Evolutionary conservation across 2,329 filamentous ascomycete genomes (phyloP).

Genomic region (Shiraia bambusicola): DNA sequence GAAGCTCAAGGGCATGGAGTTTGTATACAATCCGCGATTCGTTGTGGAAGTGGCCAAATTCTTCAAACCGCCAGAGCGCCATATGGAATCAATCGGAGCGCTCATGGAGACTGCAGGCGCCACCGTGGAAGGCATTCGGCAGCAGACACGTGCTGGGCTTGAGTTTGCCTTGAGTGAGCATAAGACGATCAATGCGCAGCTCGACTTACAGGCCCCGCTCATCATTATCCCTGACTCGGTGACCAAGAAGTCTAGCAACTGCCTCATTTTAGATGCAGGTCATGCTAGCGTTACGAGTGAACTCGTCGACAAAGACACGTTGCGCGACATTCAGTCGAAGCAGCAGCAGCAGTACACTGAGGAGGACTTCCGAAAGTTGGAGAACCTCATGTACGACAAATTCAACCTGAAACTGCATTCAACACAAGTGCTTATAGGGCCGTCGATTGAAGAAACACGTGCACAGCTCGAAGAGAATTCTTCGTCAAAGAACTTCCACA

Average conservation of each 20-base stretch:
- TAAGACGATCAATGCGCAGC: conserved; percentile 94
- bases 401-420: conserved; percentile 91
- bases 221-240: conserved; percentile 97
- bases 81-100: conserved; percentile 97
- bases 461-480: conserved; percentile 71
- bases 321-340: conserved; percentile 87
- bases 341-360: conserved; percentile 85
- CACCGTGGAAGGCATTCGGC: conserved; percentile 89
- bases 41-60: conserved; percentile 89
- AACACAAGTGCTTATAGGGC: conserved; percentile 92
- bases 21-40: conserved; percentile 96
- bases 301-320: conserved; percentile 84
- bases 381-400: conserved; percentile 96
- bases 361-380: conserved; percentile 82
- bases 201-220: conserved; percentile 92
- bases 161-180: conserved; percentile 97
- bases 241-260: conserved; percentile 75
- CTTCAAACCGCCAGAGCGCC: conserved; percentile 91
- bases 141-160: conserved; percentile 92
- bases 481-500: conserved; percentile 72
- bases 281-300: conserved; percentile 94
- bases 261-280: conserved; percentile 92
- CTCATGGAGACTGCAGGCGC: conserved; percentile 94
- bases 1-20: conserved; percentile 91
- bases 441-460: conserved; percentile 87